Base-by-base conservation (phyloP, 2,329 filamentous ascomycete species). In the Exophiala viscosa region DNA sequence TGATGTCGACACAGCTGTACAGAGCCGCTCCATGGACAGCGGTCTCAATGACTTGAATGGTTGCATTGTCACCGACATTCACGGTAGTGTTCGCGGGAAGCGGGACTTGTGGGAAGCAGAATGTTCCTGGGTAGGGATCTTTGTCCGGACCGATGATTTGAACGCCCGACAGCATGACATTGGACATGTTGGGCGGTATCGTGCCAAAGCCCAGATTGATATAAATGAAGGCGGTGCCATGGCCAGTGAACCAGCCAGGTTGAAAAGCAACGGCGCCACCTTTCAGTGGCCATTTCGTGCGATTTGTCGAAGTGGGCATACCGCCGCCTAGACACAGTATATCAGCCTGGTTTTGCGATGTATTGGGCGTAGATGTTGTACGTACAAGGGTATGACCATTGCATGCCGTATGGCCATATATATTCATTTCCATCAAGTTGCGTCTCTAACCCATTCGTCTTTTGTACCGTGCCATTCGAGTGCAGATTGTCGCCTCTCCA, bases 341-440 rank as follows among this genome's bases (percentile, higher is more conserved):
- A 43, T 54, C 28, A 48, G 40, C 31, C 18, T 52, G 49, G 52
- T 46, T 50, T 35, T 31, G n/a, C 8, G 44, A 18, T n/a, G 23
- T 15, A 42, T 49, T 15, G 48, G 17, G 28, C 43, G 50, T 11
- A 36, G 31, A 32, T 31, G 33, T 52, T 43, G 45, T 47, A 76
- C 88, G 74, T 76, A 96, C 90, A 96, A 70, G 91, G 90, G 76
- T 95, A 96, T 69, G 85, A 84, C 90, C 90, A 96, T 75, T 95
- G 87, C 88, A 93, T 92, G 72, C 90, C 91, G 62, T 88, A 95
- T 1, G 90, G 90, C 62, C 83, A 93, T 0, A 72, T 64, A 13
- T 74, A 73, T 17, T 71, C 73, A 48, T 78, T 77, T 33, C 67
- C 63, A 14, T 67, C 64, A 33, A 66, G 68, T 50, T 69, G 73